These are phyloP conservation scores for Phytopythium sindhum DNA, from an alignment of 352 stramenopile species.

Conservation along the genomic window DNA sequence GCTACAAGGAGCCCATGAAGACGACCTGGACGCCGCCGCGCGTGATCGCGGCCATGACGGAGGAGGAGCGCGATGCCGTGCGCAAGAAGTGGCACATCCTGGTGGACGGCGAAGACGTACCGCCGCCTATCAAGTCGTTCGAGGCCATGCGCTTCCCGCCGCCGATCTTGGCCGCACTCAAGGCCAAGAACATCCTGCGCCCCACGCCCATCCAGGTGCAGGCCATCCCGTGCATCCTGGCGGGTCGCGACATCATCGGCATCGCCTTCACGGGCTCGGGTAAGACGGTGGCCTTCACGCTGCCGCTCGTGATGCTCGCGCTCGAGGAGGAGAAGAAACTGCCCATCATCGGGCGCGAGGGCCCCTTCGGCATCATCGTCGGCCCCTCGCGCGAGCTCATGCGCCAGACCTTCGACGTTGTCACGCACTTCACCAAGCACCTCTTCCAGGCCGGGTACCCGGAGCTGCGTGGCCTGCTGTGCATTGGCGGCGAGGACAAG, in stretches of 20 bases:
- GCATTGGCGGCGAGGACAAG: conserved; percentile 96
- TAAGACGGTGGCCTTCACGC: conserved; percentile 98
- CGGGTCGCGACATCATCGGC: conserved; percentile 97
- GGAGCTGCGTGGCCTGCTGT: conserved; percentile 89
- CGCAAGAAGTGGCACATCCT: conserved; percentile 99
- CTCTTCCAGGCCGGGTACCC: conserved; percentile 72
- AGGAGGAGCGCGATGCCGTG: conserved; percentile 87
- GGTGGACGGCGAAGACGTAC: conserved; percentile 94
- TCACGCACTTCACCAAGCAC: conserved; percentile 90
- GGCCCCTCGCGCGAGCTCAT: conserved; percentile 97
- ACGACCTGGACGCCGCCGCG: conserved; percentile 91
- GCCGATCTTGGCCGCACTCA: conserved; percentile 90
- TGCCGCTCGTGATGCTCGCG: conserved; percentile 96
- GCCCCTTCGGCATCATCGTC: conserved; percentile 96
- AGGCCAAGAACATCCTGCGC: conserved; percentile 94
- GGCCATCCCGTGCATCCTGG: conserved; percentile 95
- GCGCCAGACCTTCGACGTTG: conserved; percentile 97
- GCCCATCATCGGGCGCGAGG: conserved; percentile 92
- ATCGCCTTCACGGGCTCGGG: conserved; percentile 98
- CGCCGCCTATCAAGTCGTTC: conserved; percentile 96
- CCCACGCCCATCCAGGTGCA: conserved; percentile 99
- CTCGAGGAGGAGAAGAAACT: conserved; percentile 96
- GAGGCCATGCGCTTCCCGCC: conserved; percentile 96
- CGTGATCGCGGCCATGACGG: conserved; percentile 84
- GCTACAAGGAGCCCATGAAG: conserved; percentile 88